Conservation (phyloP, 2,329 filamentous ascomycete genomes). For the Juglanconis sp. region DNA sequence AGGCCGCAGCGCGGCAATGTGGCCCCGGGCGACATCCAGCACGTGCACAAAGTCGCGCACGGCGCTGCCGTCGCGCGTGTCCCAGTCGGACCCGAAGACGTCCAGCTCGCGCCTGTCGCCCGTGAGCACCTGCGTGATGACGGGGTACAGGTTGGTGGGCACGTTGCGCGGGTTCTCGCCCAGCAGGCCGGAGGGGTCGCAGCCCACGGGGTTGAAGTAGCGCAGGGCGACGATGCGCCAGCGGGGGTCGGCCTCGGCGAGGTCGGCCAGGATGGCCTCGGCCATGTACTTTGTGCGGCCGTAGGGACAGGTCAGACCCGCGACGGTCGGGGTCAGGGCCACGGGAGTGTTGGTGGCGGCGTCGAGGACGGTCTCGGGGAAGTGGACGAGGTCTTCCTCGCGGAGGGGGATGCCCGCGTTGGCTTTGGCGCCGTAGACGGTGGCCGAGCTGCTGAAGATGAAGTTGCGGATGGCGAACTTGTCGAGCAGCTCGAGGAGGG, state of each 20-base stretch:
- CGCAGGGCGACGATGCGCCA: constrained; percentile 63
- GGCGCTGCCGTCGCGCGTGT: constrained; percentile 62
- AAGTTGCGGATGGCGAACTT: constrained; percentile 62
- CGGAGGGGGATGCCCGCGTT: constrained; percentile 48
- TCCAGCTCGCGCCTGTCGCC: constrained; percentile 51
- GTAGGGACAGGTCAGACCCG: constrained; percentile 62
- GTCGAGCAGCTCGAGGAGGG: constrained; percentile 54
- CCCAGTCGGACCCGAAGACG: constrained; percentile 63
- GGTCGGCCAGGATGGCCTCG: constrained; percentile 62
- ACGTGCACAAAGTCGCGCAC: constrained; percentile 69
- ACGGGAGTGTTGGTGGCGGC: constrained; percentile 30
- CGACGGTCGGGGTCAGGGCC: constrained; percentile 33
- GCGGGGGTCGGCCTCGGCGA: constrained; percentile 56
- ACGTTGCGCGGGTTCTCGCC: constrained; percentile 61
- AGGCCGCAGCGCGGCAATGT: constrained; percentile 55
- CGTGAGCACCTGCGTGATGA: constrained; percentile 59
- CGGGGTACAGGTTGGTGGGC: constrained; percentile 63
- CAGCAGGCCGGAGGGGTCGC: constrained; percentile 60
- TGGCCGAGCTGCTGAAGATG: constrained; percentile 66
- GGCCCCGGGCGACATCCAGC: constrained; percentile 60
- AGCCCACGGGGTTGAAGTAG: constrained; percentile 68
- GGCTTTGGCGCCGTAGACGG: constrained; percentile 59
- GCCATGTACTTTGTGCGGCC: constrained; percentile 66
- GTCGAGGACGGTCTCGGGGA: constrained; percentile 41
- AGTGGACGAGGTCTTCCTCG: constrained; percentile 55